These are phyloP conservation scores for Colletotrichum cordylinicola DNA, from an alignment of 2,329 filamentous ascomycete species.

Conservation along the genomic window DNA sequence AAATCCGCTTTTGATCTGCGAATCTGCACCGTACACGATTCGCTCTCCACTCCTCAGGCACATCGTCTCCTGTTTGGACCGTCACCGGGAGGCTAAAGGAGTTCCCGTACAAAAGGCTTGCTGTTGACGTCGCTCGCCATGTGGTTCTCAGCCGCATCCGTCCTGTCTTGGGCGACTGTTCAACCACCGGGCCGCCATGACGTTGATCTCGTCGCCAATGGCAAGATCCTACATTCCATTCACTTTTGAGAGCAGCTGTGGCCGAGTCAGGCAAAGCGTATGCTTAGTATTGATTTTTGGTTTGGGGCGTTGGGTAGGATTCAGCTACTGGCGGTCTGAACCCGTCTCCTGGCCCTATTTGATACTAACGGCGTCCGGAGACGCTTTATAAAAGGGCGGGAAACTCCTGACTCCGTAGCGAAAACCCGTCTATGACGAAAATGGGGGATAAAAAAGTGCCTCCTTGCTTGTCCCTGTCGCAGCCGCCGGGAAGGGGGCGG, in stretches of 20 bases:
- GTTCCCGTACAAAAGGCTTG: not conserved
- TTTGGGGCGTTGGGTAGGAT: not conserved
- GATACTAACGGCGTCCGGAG: not conserved
- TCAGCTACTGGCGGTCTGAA: not conserved
- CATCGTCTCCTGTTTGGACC: not conserved
- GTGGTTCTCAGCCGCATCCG: constrained; percentile 3
- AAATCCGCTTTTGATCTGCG: constrained; percentile 23
- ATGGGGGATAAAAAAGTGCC: not conserved
- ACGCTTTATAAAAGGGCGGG: not conserved
- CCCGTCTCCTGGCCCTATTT: not conserved
- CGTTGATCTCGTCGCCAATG: not conserved
- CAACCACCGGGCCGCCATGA: not conserved
- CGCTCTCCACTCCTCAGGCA: constrained; percentile 7
- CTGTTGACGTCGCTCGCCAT: not conserved
- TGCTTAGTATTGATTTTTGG: not conserved
- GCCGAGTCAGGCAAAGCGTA: not conserved
- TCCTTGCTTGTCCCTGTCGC: constrained; percentile 17
- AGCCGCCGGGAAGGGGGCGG: constrained; percentile 10
- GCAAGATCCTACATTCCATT: not conserved
- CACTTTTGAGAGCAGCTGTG: not conserved
- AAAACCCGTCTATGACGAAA: constrained; percentile 17
- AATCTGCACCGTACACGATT: constrained; percentile 6
- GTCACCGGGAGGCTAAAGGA: not conserved
- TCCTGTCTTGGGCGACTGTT: not conserved
- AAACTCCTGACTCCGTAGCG: constrained; percentile 19